Percentiles rank a stretch among this genome's conserved stretches.
Conservation (phyloP, 2,329 filamentous ascomycete species). For the Trichoderma guizhouense region DNA sequence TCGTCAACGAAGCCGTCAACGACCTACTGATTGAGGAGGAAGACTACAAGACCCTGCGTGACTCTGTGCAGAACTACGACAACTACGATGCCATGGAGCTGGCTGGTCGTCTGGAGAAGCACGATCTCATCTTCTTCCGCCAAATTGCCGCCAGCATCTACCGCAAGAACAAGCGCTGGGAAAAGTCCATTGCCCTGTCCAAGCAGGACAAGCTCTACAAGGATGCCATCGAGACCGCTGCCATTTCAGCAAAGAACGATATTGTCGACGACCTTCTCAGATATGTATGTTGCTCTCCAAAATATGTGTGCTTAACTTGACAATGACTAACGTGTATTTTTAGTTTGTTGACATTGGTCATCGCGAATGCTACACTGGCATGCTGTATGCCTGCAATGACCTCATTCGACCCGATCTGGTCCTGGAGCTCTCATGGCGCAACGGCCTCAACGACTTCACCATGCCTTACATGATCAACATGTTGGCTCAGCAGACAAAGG, state of each 20-base stretch:
- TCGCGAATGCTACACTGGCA: conserved; percentile 98
- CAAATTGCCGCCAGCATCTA: conserved; percentile 98
- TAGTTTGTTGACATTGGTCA: conserved; percentile 99
- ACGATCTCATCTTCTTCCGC: conserved; percentile 97
- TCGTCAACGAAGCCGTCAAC: conserved; percentile 97
- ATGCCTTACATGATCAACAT: conserved; percentile 99
- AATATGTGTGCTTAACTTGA: background rate
- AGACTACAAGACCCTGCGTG: conserved; percentile 96
- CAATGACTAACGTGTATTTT: conserved; percentile 30
- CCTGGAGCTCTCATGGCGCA: conserved; percentile 94
- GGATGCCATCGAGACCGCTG: conserved; percentile 96
- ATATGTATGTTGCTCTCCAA: conserved; percentile 71
- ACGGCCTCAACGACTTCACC: conserved; percentile 91
- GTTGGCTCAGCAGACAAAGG: conserved; percentile 82
- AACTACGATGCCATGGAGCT: conserved; percentile 97
- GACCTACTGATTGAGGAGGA: conserved; percentile 97
- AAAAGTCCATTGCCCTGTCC: conserved; percentile 94
- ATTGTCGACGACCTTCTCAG: conserved; percentile 93
- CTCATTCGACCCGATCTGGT: conserved; percentile 90
- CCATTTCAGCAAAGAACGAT: conserved; percentile 83
- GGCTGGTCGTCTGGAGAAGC: conserved; percentile 89
- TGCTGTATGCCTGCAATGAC: conserved; percentile 98
- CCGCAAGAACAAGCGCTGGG: conserved; percentile 99
- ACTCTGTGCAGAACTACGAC: conserved; percentile 98
- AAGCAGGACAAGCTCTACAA: conserved; percentile 99